Conservation (phyloP, 768 basidiomycete species). For the Punctularia strigosozonata region DNA sequence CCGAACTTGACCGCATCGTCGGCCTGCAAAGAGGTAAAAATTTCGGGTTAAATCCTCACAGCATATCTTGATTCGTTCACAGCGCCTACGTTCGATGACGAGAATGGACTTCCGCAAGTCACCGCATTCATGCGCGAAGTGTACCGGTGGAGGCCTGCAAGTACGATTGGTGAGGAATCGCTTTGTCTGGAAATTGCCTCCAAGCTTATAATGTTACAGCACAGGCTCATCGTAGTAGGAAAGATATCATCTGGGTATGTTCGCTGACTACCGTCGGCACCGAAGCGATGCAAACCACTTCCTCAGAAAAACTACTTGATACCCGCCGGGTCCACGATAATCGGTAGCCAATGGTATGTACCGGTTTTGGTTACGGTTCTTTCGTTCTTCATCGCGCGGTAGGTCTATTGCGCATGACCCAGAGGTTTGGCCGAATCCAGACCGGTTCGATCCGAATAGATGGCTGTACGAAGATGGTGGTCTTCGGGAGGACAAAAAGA, state of each 20-base stretch:
- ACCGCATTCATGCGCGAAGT: constrained; percentile 29
- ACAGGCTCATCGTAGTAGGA: constrained; percentile 54
- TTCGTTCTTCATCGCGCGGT: too few species aligned
- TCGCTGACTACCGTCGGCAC: neutral
- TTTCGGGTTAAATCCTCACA: neutral
- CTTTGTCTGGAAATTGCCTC: neutral
- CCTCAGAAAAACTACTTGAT: constrained; percentile 24
- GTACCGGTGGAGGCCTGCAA: constrained; percentile 30
- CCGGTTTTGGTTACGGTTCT: neutral
- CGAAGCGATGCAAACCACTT: neutral
- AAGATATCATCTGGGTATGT: constrained; percentile 50
- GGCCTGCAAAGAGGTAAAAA: constrained; percentile 22
- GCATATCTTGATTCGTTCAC: too few species aligned
- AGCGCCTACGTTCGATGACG: constrained; percentile 31
- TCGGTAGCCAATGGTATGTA: constrained; percentile 26
- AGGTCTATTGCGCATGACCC: constrained; percentile 23
- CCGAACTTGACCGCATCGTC: constrained; percentile 24
- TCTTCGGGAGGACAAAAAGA: constrained; percentile 16
- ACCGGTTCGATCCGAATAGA: constrained; percentile 20
- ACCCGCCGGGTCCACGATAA: constrained; percentile 25
- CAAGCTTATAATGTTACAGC: constrained; percentile 9
- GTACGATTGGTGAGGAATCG: constrained; percentile 20
- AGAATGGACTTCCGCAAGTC: constrained; percentile 22
- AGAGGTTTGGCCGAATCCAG: constrained; percentile 19
- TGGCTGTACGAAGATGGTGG: constrained; percentile 20